Evolutionary conservation across 345 rosid species (phyloP).

Genomic region (Linum trigynum): DNA sequence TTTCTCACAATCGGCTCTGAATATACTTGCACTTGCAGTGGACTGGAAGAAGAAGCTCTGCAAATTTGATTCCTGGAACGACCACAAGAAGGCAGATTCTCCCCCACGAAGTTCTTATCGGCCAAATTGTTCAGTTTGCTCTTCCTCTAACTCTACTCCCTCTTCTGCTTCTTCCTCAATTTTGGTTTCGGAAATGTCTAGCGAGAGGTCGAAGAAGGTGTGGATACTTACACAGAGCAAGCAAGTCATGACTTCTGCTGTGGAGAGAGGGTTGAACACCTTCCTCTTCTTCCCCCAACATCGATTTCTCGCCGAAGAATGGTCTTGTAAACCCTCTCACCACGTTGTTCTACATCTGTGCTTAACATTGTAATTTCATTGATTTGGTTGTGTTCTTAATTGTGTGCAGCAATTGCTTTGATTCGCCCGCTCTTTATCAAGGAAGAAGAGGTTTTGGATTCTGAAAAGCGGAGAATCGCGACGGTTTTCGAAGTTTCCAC

Average conservation of each 20-base stretch:
- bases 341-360: neutral
- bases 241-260: slow-evolving; percentile 70
- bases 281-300: slow-evolving; percentile 42
- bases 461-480: slow-evolving; percentile 38
- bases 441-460: slow-evolving; percentile 40
- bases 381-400: slow-evolving; percentile 9
- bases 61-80: slow-evolving; percentile 16
- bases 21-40: too few relatives aligned
- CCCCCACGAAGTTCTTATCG: slow-evolving; percentile 10
- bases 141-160: neutral
- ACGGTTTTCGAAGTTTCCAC: slow-evolving; percentile 44
- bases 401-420: slow-evolving; percentile 53
- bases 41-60: slow-evolving; percentile 4
- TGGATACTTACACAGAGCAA: slow-evolving; percentile 78
- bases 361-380: slow-evolving; percentile 1
- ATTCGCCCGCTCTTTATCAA: slow-evolving; percentile 48
- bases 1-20: too few relatives aligned
- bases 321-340: slow-evolving; percentile 50
- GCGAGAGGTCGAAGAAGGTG: slow-evolving; percentile 44
- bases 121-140: slow-evolving; percentile 13
- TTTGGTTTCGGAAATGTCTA: slow-evolving; percentile 13
- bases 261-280: slow-evolving; percentile 91
- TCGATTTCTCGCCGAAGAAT: slow-evolving; percentile 47
- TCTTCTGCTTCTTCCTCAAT: slow-evolving; percentile 14
- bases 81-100: slow-evolving; percentile 7